phyloP scores from a whole-genome alignment of 2,329 filamentous ascomycete genomes.

The Colletotrichum lentis region DNA sequence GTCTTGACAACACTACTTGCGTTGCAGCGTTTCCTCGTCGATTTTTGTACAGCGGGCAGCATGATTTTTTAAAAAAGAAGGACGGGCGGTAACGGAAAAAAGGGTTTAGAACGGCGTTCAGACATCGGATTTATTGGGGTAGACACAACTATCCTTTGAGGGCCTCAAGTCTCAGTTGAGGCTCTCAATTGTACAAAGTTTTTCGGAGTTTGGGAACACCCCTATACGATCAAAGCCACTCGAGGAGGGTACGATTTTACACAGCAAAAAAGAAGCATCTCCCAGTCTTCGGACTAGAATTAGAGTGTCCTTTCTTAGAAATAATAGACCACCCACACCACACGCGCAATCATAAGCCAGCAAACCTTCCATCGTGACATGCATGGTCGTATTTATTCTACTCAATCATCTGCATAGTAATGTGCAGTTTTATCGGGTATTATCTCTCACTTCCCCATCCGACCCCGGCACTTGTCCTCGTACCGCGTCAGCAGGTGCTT shows the following conservation, averaged over 20 bases:
- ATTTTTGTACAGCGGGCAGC: slow-evolving; percentile 30
- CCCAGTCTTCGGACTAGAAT: slow-evolving; percentile 6
- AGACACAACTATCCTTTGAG: neutral
- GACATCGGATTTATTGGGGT: neutral
- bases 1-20: neutral
- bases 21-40: slow-evolving; percentile 28
- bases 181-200: slow-evolving; percentile 23
- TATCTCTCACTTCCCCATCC: slow-evolving; percentile 15
- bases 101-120: slow-evolving; percentile 30
- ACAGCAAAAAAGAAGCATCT: slow-evolving; percentile 1
- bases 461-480: slow-evolving; percentile 52
- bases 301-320: slow-evolving; percentile 17
- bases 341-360: neutral
- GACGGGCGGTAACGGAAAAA: slow-evolving; percentile 18
- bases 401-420: neutral
- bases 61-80: slow-evolving; percentile 8
- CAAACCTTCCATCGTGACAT: slow-evolving; percentile 10
- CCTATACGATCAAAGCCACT: slow-evolving; percentile 31
- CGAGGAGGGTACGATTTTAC: slow-evolving; percentile 1
- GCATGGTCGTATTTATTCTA: too few relatives aligned
- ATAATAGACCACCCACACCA: slow-evolving; percentile 25
- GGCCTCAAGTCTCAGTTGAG: neutral
- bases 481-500: slow-evolving; percentile 53
- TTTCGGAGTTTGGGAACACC: slow-evolving; percentile 32
- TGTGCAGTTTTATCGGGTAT: neutral